Evolutionary conservation across 306 rosid species (phyloP), one percentile per base, ranked within the genome.

Genomic region (Begonia peltatifolia): DNA sequence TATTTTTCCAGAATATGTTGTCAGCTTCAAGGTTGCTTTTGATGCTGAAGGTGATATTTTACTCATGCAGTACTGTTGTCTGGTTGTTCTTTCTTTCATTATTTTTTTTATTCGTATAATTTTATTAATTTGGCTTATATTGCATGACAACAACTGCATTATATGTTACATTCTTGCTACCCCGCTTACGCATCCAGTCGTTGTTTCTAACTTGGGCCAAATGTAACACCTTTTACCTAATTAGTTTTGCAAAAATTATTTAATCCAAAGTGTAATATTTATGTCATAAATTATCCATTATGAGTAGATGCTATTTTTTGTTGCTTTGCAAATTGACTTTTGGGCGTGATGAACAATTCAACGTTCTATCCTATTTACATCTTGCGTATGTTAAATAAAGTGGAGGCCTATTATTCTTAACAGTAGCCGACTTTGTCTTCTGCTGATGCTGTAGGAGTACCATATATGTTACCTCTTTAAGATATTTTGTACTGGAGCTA

Each of bases 1-100:
- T 72, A 70, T 89, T 64, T 76, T 65, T 80, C 95, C 93, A 25
- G 95, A 89, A 76, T 79, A 67, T 15, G 70, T 89, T 43, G 79
- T 89, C 68, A 69, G 81, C 71, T 89, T 89, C 87, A 84, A 78
- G 76, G 62, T 71, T 56, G 55, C 79, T 42, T 62, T 30, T 5
- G 1, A 30, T 30, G 36, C 9, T 30, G 38, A 30, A 30, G 38
- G 38, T 30, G 38, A 30, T 30, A 30, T 30, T 10, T 50, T 54
- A 56, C 67, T 74, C 64, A 57, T 75, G 36, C 60, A 20, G 18
- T 42, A 12, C 23, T 42, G 11, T 12, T 42, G 10, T 3, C 48
- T 10, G 6, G 12, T 2, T 44, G 48, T 44, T 44, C 6, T 11
- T 10, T 2, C 12, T n/a, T 44, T 20, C 18, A 17, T 69, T 54